phyloP scores from a whole-genome alignment of 2,329 filamentous ascomycete genomes.

The Polychaeton citri region DNA sequence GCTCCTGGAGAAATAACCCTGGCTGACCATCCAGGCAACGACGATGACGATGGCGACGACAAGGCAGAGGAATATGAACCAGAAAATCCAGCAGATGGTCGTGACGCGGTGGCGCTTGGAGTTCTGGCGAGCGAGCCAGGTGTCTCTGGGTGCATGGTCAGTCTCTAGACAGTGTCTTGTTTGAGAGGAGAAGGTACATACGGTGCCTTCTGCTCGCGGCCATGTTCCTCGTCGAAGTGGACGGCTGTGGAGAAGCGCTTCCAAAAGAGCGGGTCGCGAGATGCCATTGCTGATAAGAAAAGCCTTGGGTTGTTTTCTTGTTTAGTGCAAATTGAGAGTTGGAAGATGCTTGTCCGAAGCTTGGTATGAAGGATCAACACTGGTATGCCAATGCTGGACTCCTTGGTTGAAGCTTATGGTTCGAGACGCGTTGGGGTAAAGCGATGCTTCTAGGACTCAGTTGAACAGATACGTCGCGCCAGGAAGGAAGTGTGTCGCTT shows the following conservation, averaged over 20 bases:
- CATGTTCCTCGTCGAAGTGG: slow-evolving; percentile 38
- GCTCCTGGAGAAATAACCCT: slow-evolving; percentile 11
- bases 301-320: too few relatives aligned
- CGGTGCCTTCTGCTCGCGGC: neutral
- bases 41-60: slow-evolving; percentile 32
- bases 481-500: too few relatives aligned
- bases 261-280: slow-evolving; percentile 46
- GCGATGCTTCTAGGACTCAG: too few relatives aligned
- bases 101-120: slow-evolving; percentile 34
- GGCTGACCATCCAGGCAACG: slow-evolving; percentile 29
- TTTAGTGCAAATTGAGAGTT: too few relatives aligned
- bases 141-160: slow-evolving; percentile 26
- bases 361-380: too few relatives aligned
- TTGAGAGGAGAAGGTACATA: neutral
- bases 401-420: too few relatives aligned
- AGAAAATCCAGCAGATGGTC: slow-evolving; percentile 36
- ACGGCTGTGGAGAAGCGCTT: slow-evolving; percentile 45
- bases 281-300: neutral
- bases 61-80: slow-evolving; percentile 31
- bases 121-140: slow-evolving; percentile 40
- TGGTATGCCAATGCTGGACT: too few relatives aligned
- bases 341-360: too few relatives aligned
- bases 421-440: too few relatives aligned
- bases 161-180: neutral
- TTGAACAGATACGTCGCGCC: too few relatives aligned